Evolutionary conservation across 345 rosid species (phyloP), one percentile per base, ranked within the genome.

Genomic region (Lumnitzera racemosa): DNA sequence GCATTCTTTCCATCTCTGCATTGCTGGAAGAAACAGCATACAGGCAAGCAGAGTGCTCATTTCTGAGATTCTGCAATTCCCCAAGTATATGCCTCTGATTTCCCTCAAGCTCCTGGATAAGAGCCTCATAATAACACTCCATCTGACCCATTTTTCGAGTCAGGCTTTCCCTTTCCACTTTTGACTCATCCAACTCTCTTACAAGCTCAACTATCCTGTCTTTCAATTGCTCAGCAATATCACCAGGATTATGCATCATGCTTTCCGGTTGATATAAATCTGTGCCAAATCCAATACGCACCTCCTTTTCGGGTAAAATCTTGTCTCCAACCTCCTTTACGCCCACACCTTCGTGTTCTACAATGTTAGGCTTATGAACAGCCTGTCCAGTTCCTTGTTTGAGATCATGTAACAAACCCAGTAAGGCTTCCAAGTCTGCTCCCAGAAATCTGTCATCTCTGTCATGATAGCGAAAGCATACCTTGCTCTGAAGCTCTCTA

Each of bases 61-160:
- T 83, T 78, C 90, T 90, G 63, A 90, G 80, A 79, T 67, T 90
- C 83, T 94, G 95, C 74, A 94, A 73, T 83, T 94, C 99, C 59
- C 72, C 86, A 64, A 90, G 70, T 79, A 94, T 77, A 80, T 80
- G 99, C 74, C 97, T 80, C 73, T 94, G 99, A 70, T 84, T 88
- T 75, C 89, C 99, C 87, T 90, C 99, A 46, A 94, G 96, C 83
- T 94, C 99, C 76, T 87, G 96, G 56, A 94, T 80, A 48, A 94
- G 82, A 47, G 91, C 87, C 78, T 94, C 97, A 56, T 94, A 94
- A 70, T 94, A 90, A 68, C 97, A 86, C 72, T 94, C 99, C 99
- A 94, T 94, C 87, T 94, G 89, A 66, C 79, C 88, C 96, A 90
- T 90, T 83, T 94, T 94, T 81, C 82, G 87, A 46, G 85, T 75